phyloP scores from a whole-genome alignment of 495 filamentous ascomycete genomes.

The Cetradonia linearis region DNA sequence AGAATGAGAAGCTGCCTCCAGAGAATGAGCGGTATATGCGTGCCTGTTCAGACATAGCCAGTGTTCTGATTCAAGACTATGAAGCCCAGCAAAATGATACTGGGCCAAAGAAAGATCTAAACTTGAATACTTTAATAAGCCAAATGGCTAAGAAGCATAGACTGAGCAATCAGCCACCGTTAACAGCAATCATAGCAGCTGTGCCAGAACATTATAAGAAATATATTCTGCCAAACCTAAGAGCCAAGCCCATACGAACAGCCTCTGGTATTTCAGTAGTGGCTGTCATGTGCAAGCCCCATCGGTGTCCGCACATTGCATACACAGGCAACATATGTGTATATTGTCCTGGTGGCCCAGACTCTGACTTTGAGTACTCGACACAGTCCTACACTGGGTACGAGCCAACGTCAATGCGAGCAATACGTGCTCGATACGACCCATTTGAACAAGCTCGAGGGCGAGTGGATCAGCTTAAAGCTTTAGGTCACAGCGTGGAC shows the following conservation, averaged over 20 bases:
- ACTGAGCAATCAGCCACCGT: constrained; percentile 71
- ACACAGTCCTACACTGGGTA: constrained; percentile 98
- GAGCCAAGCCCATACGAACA: constrained; percentile 92
- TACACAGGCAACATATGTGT: constrained; percentile 99
- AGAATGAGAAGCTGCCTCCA: constrained; percentile 66
- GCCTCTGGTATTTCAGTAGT: constrained; percentile 98
- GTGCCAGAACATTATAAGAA: constrained; percentile 99
- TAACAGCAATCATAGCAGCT: constrained; percentile 94
- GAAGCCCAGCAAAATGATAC: constrained; percentile 64
- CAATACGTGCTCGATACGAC: constrained; percentile 93
- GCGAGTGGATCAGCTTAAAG: constrained; percentile 90
- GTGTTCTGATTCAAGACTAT: constrained; percentile 83
- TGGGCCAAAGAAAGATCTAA: constrained; percentile 71
- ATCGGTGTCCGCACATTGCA: constrained; percentile 93
- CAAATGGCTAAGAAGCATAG: constrained; percentile 88
- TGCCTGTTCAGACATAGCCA: constrained; percentile 91
- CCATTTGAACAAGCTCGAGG: constrained; percentile 96
- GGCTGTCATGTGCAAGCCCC: constrained; percentile 98
- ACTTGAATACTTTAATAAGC: constrained; percentile 79
- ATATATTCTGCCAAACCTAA: constrained; percentile 89
- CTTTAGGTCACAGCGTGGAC: constrained; percentile 89
- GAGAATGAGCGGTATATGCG: constrained; percentile 90
- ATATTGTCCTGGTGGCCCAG: constrained; percentile 93
- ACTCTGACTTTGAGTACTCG: constrained; percentile 97
- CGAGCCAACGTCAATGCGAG: constrained; percentile 95